Conservation (phyloP, 208 protist genomes). For the Leishmania tarentolae region DNA sequence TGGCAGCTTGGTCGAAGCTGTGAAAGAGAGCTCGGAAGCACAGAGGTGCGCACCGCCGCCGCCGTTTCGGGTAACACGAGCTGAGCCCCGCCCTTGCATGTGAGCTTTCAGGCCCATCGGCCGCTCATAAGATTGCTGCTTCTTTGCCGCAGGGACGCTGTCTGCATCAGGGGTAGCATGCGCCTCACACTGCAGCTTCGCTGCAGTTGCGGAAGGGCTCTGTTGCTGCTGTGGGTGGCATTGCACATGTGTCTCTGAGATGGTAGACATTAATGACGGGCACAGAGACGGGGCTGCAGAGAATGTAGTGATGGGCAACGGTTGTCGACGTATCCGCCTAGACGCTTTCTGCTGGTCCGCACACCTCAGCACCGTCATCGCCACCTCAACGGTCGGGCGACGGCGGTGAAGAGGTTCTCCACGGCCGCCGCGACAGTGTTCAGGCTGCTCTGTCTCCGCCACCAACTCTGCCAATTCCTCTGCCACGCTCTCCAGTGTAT, state of each 20-base stretch:
- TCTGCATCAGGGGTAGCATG: neutral
- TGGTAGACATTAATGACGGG: conserved; percentile 7
- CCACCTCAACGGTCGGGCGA: neutral
- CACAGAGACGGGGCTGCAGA: neutral
- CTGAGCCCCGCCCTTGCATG: neutral
- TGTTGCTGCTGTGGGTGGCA: neutral
- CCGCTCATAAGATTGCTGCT: neutral
- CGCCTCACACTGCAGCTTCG: neutral
- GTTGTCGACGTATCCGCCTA: neutral
- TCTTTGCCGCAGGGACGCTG: neutral
- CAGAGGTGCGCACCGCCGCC: conserved; percentile 10
- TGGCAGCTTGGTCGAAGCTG: neutral
- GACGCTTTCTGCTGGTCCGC: neutral
- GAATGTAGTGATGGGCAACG: neutral
- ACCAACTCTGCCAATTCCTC: conserved; percentile 21
- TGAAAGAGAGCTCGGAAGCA: conserved; percentile 8
- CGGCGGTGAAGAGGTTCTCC: conserved; percentile 2
- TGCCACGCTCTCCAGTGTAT: conserved; percentile 23
- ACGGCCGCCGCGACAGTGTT: neutral
- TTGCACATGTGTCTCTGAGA: neutral
- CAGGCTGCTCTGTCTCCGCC: conserved; percentile 9
- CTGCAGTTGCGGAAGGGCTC: neutral
- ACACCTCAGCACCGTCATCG: neutral
- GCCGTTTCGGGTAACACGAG: neutral
- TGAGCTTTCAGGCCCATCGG: neutral